Evolutionary conservation across 163 green algal species (phyloP).

Genomic region (Prototheca cutis): DNA sequence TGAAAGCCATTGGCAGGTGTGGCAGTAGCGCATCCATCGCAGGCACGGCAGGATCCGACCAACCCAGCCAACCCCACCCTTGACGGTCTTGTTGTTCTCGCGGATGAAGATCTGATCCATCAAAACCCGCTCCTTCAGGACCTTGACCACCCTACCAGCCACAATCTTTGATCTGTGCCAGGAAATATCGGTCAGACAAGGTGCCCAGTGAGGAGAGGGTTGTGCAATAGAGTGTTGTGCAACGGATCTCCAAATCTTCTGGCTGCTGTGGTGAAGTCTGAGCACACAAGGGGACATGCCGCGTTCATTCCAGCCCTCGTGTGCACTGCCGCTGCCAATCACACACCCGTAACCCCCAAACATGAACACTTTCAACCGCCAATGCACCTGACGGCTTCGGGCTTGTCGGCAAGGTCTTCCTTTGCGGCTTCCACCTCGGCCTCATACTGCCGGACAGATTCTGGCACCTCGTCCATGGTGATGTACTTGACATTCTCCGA

Average conservation of each 20-base stretch:
- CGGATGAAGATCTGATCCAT: constrained; percentile 67
- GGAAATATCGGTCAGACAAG: no score
- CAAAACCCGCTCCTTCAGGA: constrained; percentile 66
- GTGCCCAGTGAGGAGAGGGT: no score
- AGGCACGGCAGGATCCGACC: background rate
- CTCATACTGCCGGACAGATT: constrained; percentile 70
- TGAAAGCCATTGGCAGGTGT: no score
- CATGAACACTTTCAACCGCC: background rate
- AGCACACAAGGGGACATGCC: no score
- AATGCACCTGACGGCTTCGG: constrained; percentile 71
- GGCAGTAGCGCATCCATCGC: no score
- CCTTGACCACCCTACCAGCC: constrained; percentile 85
- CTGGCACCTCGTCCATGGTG: constrained; percentile 58
- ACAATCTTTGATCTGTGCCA: constrained; percentile 87
- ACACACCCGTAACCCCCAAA: background rate
- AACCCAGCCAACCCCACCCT: background rate
- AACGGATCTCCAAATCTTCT: no score
- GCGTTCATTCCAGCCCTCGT: no score
- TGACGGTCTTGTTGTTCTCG: constrained; percentile 68
- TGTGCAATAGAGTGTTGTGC: no score
- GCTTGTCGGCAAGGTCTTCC: constrained; percentile 89
- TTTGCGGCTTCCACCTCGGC: constrained; percentile 86
- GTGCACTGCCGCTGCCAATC: no score
- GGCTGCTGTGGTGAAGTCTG: no score
- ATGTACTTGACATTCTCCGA: constrained; percentile 63